Evolutionary conservation across 768 basidiomycete genomes (phyloP), one percentile per base, ranked within the genome.

Genomic region (Saitozyma sp.): DNA sequence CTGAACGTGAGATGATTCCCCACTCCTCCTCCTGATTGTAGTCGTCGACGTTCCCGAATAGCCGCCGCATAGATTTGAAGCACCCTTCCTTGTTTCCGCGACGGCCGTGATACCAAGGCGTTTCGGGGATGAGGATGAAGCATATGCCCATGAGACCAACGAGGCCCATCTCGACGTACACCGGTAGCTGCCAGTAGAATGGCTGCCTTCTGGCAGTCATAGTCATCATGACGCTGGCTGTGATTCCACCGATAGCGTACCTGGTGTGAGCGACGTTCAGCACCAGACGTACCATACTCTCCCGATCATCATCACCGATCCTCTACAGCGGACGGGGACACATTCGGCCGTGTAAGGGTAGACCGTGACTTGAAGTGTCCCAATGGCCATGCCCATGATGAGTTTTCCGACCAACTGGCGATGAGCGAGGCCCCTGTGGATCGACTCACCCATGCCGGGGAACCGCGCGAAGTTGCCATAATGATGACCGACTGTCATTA

Each of bases 21-120:
- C 45, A 60, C 19, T 60, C 58, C 20, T 60, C 50, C 17, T 60
- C 58, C 37, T 48, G 52, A 53, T 60, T 50, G 50, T 60, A 60
- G 3, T 46, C 40, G 16, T 54, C 51, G 19, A 64, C 53, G n/a
- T 50, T 48, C 20, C 58, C 58, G 43, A 54, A 54, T 4, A 64
- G 45, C 16, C 48, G 19, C 37, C 58, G 39, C 20, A 64, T 41
- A 20, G 57, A 29, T 7, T 37, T 54, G 40, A 41, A 59, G 37
- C 56, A 48, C 14, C 49, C 45, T 17, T 56, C 51, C 37, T 58
- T 46, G 41, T 59, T 57, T 6, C 51, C 58, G 37, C 42, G 40
- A n/a, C 62, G 39, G 14, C 46, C 50, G 46, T 54, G 40, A 38
- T 37, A 59, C 51, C 50, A 60, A 16, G 50, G 52, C 13, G 58